Conservation (phyloP, 495 filamentous ascomycete genomes). For the Hypoxylon fuscum region DNA sequence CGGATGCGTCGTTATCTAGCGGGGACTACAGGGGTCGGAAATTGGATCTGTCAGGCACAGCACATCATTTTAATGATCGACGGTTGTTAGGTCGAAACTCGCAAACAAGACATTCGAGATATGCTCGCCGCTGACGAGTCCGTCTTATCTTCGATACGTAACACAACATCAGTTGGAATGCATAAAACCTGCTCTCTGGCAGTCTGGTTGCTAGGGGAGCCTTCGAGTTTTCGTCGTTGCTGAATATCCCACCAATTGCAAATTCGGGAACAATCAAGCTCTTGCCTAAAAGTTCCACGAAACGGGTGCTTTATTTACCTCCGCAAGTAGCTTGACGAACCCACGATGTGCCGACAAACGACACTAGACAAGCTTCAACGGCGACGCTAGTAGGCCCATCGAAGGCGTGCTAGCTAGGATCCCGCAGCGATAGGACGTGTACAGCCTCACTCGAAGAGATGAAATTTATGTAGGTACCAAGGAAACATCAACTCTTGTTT, state of each 20-base stretch:
- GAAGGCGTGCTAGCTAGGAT: conserved; percentile 35
- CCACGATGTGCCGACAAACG: neutral
- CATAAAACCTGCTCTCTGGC: neutral
- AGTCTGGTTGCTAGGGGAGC: neutral
- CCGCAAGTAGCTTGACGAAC: neutral
- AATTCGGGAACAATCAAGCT: neutral
- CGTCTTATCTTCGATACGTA: neutral
- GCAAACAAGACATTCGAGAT: neutral
- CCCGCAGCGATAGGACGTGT: neutral
- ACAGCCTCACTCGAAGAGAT: conserved; percentile 12
- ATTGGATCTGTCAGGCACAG: conserved; percentile 19
- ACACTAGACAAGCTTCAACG: neutral
- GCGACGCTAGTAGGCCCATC: conserved; percentile 6
- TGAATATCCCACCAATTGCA: conserved; percentile 9
- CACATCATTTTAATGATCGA: conserved; percentile 29
- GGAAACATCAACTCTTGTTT: neutral
- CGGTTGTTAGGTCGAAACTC: conserved; percentile 1
- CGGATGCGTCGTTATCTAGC: no score
- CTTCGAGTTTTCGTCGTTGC: neutral
- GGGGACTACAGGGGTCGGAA: conserved; percentile 27
- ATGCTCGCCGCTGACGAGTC: neutral
- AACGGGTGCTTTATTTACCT: no score
- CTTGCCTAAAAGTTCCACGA: conserved; percentile 2
- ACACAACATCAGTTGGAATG: neutral
- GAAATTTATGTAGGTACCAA: no score